These are phyloP conservation scores for Monascus ruber DNA, from an alignment of 2,329 filamentous ascomycete genomes.

Conservation along the genomic window DNA sequence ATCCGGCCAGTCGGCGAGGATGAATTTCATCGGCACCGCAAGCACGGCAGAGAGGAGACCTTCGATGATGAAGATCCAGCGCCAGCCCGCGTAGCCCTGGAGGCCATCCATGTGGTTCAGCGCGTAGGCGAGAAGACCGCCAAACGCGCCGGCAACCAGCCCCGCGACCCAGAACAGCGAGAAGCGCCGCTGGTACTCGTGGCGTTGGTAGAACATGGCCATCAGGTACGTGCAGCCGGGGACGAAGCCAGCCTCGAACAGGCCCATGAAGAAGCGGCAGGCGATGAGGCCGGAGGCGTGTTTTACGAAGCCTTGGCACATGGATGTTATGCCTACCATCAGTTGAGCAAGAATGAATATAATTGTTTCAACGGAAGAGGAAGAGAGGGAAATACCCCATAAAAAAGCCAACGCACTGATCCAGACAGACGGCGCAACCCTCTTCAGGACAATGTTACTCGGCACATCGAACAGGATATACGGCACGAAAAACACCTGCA, in stretches of 20 bases:
- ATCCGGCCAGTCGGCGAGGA: constrained; percentile 23
- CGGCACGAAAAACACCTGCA: constrained; percentile 22
- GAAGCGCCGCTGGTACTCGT: constrained; percentile 28
- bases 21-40: constrained; percentile 13
- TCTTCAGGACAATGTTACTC: constrained; percentile 16
- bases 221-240: constrained; percentile 22
- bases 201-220: constrained; percentile 24
- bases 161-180: constrained; percentile 21
- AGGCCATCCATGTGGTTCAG: constrained; percentile 19
- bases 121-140: constrained; percentile 13
- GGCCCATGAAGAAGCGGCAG: constrained; percentile 20
- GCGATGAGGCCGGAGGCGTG: constrained; percentile 17
- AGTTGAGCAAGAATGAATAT: too few species aligned
- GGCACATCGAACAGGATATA: constrained; percentile 18
- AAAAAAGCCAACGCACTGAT: constrained; percentile 11
- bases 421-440: constrained; percentile 13
- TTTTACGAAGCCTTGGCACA: constrained; percentile 21
- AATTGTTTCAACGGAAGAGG: neutral
- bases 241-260: constrained; percentile 26
- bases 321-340: constrained; percentile 11
- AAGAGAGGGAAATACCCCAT: constrained; percentile 7
- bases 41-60: constrained; percentile 20
- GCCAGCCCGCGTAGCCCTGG: constrained; percentile 17
- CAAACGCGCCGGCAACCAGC: constrained; percentile 23
- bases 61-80: constrained; percentile 29